A percentile compares a stretch with the other conserved stretches of the same genome.
Conservation (phyloP, 2,329 filamentous ascomycete genomes). For the Paraconiothyrium sp. region DNA sequence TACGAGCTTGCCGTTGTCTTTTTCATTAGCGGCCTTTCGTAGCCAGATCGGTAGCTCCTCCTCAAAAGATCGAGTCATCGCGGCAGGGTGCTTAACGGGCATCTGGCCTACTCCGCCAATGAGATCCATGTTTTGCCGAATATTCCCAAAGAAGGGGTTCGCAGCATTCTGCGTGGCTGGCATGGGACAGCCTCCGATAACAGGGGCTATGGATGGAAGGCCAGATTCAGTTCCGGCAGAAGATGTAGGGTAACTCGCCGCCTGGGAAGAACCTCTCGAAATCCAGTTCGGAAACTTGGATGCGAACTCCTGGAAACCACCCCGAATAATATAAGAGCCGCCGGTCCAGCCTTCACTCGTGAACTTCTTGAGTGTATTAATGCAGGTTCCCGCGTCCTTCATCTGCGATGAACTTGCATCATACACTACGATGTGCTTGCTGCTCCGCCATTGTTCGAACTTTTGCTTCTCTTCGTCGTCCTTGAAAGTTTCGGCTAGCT, state of each 20-base stretch:
- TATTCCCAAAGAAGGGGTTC: constrained; percentile 95
- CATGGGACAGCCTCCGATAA: constrained; percentile 89
- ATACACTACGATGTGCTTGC: constrained; percentile 84
- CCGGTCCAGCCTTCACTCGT: constrained; percentile 82
- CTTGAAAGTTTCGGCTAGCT: constrained; percentile 87
- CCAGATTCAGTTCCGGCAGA: constrained; percentile 35
- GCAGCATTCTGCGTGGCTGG: constrained; percentile 73
- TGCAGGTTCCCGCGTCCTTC: constrained; percentile 80
- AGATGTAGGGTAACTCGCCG: constrained; percentile 32
- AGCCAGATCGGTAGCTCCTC: constrained; percentile 80
- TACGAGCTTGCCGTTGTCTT: constrained; percentile 80
- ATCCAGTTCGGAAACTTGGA: constrained; percentile 71
- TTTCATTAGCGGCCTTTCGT: constrained; percentile 69
- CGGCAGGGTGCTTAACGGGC: constrained; percentile 66
- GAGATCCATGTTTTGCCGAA: constrained; percentile 95
- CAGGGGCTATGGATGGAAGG: constrained; percentile 69
- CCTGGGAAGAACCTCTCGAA: constrained; percentile 55
- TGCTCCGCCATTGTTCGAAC: constrained; percentile 80
- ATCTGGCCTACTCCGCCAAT: constrained; percentile 91
- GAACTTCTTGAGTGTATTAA: constrained; percentile 95
- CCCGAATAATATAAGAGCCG: constrained; percentile 76
- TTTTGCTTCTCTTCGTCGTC: constrained; percentile 72
- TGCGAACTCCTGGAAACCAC: constrained; percentile 81
- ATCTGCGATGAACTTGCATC: constrained; percentile 79
- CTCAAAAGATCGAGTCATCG: constrained; percentile 58